phyloP scores from a whole-genome alignment of 2,329 filamentous ascomycete genomes.

The Aspergillus calidoustus region DNA sequence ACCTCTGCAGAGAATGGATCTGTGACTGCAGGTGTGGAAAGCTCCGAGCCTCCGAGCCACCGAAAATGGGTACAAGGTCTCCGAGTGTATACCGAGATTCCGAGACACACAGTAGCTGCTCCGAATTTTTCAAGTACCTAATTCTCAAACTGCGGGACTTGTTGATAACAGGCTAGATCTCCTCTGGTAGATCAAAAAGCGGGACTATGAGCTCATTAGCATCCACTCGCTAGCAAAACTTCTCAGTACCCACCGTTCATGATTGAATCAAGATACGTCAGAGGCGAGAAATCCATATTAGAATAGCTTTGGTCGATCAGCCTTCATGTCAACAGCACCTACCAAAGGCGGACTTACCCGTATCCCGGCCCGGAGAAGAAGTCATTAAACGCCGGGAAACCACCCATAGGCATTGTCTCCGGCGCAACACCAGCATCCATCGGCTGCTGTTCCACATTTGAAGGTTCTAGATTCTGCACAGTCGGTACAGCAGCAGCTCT shows the following conservation, averaged over 20 bases:
- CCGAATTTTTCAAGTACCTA: too few species aligned
- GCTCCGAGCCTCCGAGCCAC: background rate
- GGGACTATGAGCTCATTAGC: slow-evolving; percentile 23
- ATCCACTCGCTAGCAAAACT: too few species aligned
- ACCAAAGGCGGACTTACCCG: slow-evolving; percentile 16
- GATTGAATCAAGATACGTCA: slow-evolving; percentile 35
- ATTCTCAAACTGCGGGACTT: too few species aligned
- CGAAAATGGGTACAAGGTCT: background rate
- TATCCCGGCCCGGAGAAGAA: slow-evolving; percentile 6
- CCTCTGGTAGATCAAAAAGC: slow-evolving; percentile 30
- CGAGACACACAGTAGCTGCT: too few species aligned
- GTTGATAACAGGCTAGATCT: background rate
- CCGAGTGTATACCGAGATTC: too few species aligned
- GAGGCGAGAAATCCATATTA: slow-evolving; percentile 28
- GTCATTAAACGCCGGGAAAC: slow-evolving; percentile 7
- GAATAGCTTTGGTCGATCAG: background rate
- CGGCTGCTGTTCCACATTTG: slow-evolving; percentile 17
- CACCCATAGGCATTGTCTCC: background rate
- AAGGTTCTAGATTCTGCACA: too few species aligned
- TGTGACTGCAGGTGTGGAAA: background rate
- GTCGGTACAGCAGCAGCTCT: background rate
- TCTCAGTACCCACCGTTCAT: slow-evolving; percentile 32
- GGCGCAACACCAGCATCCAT: background rate
- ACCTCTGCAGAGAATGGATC: background rate
- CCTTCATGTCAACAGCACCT: background rate